Evolutionary conservation across 73 alveolate species (phyloP), one percentile per base, ranked within the genome.

Genomic region (Paramecium caudatum): DNA sequence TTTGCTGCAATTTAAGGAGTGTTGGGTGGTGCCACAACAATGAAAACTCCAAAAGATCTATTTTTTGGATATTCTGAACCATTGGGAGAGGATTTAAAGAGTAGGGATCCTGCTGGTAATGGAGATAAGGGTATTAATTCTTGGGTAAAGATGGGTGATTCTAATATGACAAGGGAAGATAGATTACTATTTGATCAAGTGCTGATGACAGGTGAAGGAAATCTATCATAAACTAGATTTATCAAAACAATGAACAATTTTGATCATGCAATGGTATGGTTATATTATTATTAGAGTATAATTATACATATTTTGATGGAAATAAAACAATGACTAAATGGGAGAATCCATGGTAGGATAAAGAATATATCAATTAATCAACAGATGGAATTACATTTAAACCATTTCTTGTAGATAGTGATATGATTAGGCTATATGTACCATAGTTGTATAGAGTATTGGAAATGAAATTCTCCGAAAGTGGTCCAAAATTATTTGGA

Each of bases 101-200:
- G 19, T 23, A 41, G n/a, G 4, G 88, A 74, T 43, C 88, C 88
- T 9, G 88, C 88, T 27, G 88, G 88, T 9, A 39, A 39, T 41
- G 88, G 69, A 2, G 88, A 74, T 41, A 13, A 13, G 43, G 68
- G 68, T 0, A 74, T 23, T 0, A 74, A 74, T 45, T 74, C 88
- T 39, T 74, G 88, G 88, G 88, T 74, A 8, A 74, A 21, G 47
- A 0, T 74, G 62, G 88, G 88, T 19, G 88, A 74, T 74, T 68
- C 88, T 16, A 74, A 74, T 74, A 74, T 74, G 88, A 74, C 88
- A 30, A 12, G 16, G 1, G 62, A 2, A 3, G 88, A 74, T n/a
- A 45, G 62, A 19, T 27, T 15, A 19, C 17, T 36, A 34, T 74
- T 36, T 37, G 69, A 63, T 21, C 19, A 37, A 19, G 47, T 23